A percentile compares a stretch with the other conserved stretches of the same genome.
Conservation (phyloP, 495 filamentous ascomycete genomes). For the Neurospora sublineolata region DNA sequence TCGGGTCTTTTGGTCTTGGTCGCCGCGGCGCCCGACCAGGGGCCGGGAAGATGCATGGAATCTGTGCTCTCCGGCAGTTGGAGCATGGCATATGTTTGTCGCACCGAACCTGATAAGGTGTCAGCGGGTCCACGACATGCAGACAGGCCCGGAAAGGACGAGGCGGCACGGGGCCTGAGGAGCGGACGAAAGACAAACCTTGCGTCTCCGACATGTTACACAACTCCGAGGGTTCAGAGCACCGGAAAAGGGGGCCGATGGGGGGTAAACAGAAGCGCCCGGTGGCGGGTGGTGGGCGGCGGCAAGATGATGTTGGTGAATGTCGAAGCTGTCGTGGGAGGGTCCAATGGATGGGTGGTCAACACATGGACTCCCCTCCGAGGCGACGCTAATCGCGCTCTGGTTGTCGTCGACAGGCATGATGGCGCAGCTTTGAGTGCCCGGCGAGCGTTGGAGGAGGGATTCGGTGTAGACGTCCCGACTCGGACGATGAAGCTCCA, state of each 20-base stretch:
- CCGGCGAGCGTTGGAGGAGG: not conserved
- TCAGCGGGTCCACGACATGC: slow-evolving; percentile 1
- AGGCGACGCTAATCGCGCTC: not conserved
- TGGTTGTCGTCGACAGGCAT: slow-evolving; percentile 9
- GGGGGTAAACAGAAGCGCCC: slow-evolving; percentile 41
- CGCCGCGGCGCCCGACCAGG: slow-evolving; percentile 70
- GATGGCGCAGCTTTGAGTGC: not conserved
- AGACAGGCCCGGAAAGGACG: not conserved
- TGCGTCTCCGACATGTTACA: slow-evolving; percentile 71
- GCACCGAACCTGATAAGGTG: slow-evolving; percentile 41
- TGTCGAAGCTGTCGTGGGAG: slow-evolving; percentile 27
- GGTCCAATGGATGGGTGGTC: slow-evolving; percentile 6
- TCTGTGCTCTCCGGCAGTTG: slow-evolving; percentile 68
- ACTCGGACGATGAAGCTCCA: not conserved
- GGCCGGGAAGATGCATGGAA: slow-evolving; percentile 74
- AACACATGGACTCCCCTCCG: slow-evolving; percentile 8
- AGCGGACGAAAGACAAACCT: slow-evolving; percentile 37
- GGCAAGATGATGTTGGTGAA: slow-evolving; percentile 53
- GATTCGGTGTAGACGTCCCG: not conserved
- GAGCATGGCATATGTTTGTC: slow-evolving; percentile 77
- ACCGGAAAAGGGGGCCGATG: slow-evolving; percentile 25
- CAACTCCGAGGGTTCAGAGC: slow-evolving; percentile 60
- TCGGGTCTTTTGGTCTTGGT: slow-evolving; percentile 48
- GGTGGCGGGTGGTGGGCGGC: slow-evolving; percentile 56
- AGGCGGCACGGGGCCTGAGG: not conserved